Base-by-base conservation (phyloP, 2,329 filamentous ascomycete genomes). In the Verticillium longisporum region DNA sequence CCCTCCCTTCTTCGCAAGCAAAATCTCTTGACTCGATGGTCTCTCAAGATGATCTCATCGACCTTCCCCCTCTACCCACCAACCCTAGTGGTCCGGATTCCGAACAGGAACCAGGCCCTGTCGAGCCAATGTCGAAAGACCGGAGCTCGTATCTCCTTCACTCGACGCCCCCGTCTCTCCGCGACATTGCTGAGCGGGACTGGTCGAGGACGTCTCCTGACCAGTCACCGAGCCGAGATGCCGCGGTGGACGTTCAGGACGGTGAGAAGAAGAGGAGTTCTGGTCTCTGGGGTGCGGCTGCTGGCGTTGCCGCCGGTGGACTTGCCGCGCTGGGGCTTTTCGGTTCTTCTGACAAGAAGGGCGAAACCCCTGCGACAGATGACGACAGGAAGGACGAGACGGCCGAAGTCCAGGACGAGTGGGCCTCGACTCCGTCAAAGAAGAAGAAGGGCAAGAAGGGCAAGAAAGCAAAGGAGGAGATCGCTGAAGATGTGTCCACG, bases 121-220 rank as follows among this genome's bases (percentile, higher is more conserved):
- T 77, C 15, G 76, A 80, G 41, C 61, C 76, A 15, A 75, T 73
- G 62, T 76, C 74, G 6, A 78, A 77, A 65, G 73, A 78, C 62
- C 70, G 74, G 64, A 80, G 74, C 66, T 77, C 75, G 13, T 77
- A 77, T 65, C 65, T 79, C 15, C 72, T 77, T 34, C 68, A 74
- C 57, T 74, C 75, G 14, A 75, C 74, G 31, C 74, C 78, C 2
- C 69, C 73, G 13, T 72, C 72, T 6, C 62, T 66, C 21, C 67
- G 73, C 21, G 70, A 68, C 60, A 70, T 65, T n/a, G 60, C 31
- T 32, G 26, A 31, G 26, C 41, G 54, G 54, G 54, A 55, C 26
- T 67, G 60, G 68, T 67, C 18, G 64, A 64, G 21, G 63, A 67
- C 33, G 61, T 66, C 69, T 15, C 64, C 62, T 56, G 66, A 67